Conservation (phyloP, 23 red algal genomes). For the Gracilariopsis chorda region DNA sequence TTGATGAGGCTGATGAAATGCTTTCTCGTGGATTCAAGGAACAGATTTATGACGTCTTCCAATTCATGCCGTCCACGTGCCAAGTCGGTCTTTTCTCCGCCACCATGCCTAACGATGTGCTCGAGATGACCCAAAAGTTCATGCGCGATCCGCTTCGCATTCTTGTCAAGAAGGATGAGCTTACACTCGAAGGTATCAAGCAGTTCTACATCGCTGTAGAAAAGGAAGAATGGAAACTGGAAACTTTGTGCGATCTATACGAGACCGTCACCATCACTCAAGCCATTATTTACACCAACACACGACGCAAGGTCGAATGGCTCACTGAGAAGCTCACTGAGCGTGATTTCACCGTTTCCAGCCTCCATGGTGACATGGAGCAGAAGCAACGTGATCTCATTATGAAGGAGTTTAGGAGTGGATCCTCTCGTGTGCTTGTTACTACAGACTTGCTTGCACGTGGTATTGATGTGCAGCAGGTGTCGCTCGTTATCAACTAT, state of each 20-base stretch:
- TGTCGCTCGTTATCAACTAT: slow-evolving; percentile 99
- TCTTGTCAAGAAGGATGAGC: slow-evolving; percentile 94
- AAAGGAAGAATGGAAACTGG: slow-evolving; percentile 96
- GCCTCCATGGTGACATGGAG: slow-evolving; percentile 92
- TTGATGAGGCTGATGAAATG: slow-evolving; percentile 99
- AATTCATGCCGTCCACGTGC: slow-evolving; percentile 97
- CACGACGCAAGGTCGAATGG: slow-evolving; percentile 92
- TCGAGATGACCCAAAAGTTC: slow-evolving; percentile 99
- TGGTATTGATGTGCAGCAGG: slow-evolving; percentile 99
- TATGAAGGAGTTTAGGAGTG: slow-evolving; percentile 94
- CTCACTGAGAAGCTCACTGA: slow-evolving; percentile 70
- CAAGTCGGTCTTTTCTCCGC: slow-evolving; percentile 95
- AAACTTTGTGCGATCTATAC: slow-evolving; percentile 92
- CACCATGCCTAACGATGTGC: slow-evolving; percentile 95
- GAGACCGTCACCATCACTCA: slow-evolving; percentile 87
- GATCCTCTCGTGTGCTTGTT: slow-evolving; percentile 90
- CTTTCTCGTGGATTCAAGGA: slow-evolving; percentile 99
- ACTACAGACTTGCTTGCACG: slow-evolving; percentile 97
- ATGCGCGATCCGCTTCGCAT: slow-evolving; percentile 94
- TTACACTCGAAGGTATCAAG: slow-evolving; percentile 89
- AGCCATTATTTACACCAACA: slow-evolving; percentile 95
- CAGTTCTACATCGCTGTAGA: slow-evolving; percentile 93
- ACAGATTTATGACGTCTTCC: slow-evolving; percentile 99
- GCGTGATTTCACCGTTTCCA: slow-evolving; percentile 93
- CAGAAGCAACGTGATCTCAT: slow-evolving; percentile 93